phyloP scores from a whole-genome alignment of 129 eudicot species.

The Smallanthus sonchifolius region DNA sequence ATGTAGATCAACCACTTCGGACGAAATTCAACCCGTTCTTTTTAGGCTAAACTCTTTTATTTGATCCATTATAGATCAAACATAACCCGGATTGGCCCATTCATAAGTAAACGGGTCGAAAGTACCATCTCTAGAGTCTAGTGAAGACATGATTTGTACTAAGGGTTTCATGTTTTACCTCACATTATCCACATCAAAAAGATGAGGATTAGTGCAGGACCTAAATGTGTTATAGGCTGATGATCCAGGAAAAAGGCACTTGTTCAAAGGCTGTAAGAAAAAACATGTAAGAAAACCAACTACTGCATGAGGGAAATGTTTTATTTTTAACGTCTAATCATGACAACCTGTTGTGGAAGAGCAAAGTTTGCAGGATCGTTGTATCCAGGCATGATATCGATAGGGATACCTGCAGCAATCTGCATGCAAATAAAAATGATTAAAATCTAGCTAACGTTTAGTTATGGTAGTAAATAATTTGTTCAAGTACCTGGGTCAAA shows the following conservation, averaged over 20 bases:
- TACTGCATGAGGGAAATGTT: background rate
- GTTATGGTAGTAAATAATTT: background rate
- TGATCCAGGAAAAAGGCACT: constrained; percentile 95
- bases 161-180: constrained; percentile 41
- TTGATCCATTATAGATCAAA: background rate
- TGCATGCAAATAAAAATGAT: constrained; percentile 29
- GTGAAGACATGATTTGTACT: background rate
- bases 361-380: constrained; percentile 84
- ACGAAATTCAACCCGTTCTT: background rate
- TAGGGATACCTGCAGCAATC: constrained; percentile 83
- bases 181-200: constrained; percentile 77
- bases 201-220: constrained; percentile 89
- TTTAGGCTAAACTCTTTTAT: background rate
- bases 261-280: constrained; percentile 64
- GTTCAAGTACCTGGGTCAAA: constrained; percentile 64
- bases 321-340: background rate
- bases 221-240: constrained; percentile 80
- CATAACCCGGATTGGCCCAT: background rate
- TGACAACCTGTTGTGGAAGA: constrained; percentile 83
- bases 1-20: background rate
- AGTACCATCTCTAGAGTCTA: background rate
- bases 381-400: constrained; percentile 91
- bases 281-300: constrained; percentile 3
- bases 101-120: background rate
- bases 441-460: background rate